A percentile compares a stretch with the other conserved stretches of the same genome.
Conservation (phyloP, 352 stramenopile species). For the Pythium aquatile region DNA sequence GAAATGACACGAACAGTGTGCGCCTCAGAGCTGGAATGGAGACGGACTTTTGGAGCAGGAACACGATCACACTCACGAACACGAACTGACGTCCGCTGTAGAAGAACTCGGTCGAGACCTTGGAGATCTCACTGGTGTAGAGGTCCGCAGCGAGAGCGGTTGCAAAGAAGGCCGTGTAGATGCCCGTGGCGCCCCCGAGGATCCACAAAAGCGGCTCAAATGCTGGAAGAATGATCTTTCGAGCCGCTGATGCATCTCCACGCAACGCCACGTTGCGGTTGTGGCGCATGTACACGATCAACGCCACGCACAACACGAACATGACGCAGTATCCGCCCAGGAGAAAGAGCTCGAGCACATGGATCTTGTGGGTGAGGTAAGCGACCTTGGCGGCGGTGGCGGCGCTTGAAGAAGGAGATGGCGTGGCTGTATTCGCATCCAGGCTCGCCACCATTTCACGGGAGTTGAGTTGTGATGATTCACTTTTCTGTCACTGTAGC, state of each 20-base stretch:
- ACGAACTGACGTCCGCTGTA: slow-evolving; percentile 46
- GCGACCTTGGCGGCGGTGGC: slow-evolving; percentile 2
- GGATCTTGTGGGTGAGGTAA: slow-evolving; percentile 22
- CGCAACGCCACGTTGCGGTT: slow-evolving; percentile 48
- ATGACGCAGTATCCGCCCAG: slow-evolving; percentile 29
- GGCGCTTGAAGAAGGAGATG: background rate
- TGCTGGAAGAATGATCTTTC: slow-evolving; percentile 62
- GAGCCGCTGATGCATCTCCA: slow-evolving; percentile 48
- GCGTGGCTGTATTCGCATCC: background rate
- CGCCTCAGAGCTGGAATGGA: slow-evolving; percentile 51
- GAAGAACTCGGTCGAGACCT: slow-evolving; percentile 26
- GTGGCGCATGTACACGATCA: slow-evolving; percentile 54
- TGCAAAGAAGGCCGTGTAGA: slow-evolving; percentile 15
- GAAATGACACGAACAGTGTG: slow-evolving; percentile 41
- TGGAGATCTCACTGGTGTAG: slow-evolving; percentile 32
- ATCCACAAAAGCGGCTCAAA: slow-evolving; percentile 63
- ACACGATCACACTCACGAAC: slow-evolving; percentile 56
- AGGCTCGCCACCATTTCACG: background rate
- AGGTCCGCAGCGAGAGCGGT: slow-evolving; percentile 38
- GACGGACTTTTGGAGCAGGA: slow-evolving; percentile 58
- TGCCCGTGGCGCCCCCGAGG: slow-evolving; percentile 16
- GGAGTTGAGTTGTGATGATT: background rate
- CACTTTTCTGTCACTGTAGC: background rate
- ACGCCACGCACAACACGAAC: slow-evolving; percentile 18
- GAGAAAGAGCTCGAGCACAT: slow-evolving; percentile 18